Evolutionary conservation across 108 stramenopile genomes (phyloP).

Genomic region (Craspedostauros australis): DNA sequence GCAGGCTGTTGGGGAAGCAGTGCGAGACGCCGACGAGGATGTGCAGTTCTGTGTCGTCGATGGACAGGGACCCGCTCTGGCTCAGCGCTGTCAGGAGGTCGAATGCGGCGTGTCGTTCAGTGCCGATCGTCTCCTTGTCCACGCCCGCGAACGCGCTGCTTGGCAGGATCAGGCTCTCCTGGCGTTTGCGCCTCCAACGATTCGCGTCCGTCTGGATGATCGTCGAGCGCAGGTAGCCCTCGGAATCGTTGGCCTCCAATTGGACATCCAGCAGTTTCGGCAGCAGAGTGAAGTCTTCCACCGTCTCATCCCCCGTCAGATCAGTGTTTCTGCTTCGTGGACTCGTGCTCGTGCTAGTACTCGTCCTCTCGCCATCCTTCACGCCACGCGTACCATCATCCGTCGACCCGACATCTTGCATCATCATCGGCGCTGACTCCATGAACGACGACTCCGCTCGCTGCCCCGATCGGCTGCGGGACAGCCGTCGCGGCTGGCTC

Average conservation of each 20-base stretch:
- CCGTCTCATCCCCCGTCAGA: not conserved
- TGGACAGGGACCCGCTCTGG: constrained; percentile 47
- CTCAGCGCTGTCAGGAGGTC: constrained; percentile 66
- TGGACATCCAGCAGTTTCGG: constrained; percentile 40
- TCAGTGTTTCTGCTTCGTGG: not conserved
- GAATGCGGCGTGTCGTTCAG: constrained; percentile 49
- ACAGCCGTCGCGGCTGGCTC: not conserved
- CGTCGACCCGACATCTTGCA: too few species aligned
- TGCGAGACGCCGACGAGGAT: constrained; percentile 58
- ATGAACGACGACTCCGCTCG: not conserved
- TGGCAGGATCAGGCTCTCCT: constrained; percentile 26
- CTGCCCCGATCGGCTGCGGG: not conserved
- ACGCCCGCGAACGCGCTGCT: not conserved
- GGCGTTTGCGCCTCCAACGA: constrained; percentile 24
- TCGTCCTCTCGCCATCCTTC: too few species aligned
- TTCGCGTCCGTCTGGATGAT: constrained; percentile 35
- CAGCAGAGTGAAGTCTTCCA: constrained; percentile 32
- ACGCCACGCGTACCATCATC: too few species aligned
- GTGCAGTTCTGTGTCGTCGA: constrained; percentile 49
- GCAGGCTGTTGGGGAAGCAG: constrained; percentile 54
- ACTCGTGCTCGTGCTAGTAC: not conserved
- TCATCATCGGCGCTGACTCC: not conserved
- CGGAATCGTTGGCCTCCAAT: constrained; percentile 33
- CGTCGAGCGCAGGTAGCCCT: constrained; percentile 38
- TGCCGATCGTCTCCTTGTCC: constrained; percentile 13